A percentile compares a stretch with the other conserved stretches of the same genome.
phyloP scores from a whole-genome alignment of 164 flowering plant species.

The Brasenia schreberi region DNA sequence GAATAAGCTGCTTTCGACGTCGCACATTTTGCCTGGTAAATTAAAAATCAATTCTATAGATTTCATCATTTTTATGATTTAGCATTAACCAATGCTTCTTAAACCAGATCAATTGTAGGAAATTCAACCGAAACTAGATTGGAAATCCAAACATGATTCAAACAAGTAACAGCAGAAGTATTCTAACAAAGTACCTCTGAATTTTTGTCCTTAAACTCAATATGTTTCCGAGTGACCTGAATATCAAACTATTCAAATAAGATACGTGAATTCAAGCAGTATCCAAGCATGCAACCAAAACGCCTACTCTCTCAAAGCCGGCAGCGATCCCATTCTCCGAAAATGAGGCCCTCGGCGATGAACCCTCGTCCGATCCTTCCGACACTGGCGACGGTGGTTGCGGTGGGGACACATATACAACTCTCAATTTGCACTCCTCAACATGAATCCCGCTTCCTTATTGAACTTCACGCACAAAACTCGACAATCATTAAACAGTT shows the following conservation, averaged over 20 bases:
- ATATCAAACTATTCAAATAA: too few relatives aligned
- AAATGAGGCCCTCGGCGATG: conserved; percentile 64
- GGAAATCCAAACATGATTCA: too few relatives aligned
- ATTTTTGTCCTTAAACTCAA: not conserved
- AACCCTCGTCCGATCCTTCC: conserved; percentile 80
- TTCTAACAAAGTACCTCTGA: not conserved
- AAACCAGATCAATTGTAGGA: too few relatives aligned
- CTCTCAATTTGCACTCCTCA: conserved; percentile 80
- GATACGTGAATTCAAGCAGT: not conserved
- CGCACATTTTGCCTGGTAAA: too few relatives aligned
- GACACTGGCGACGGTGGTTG: conserved; percentile 78
- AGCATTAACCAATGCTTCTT: too few relatives aligned
- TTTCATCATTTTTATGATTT: too few relatives aligned
- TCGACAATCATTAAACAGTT: not conserved
- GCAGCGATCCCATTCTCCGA: conserved; percentile 58
- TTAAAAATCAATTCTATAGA: too few relatives aligned
- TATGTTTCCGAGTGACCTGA: not conserved
- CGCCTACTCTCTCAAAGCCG: conserved; percentile 47
- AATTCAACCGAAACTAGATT: too few relatives aligned
- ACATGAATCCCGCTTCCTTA: conserved; percentile 68
- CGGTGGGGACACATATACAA: conserved; percentile 69
- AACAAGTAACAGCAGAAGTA: too few relatives aligned
- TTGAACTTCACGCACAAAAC: conserved; percentile 33
- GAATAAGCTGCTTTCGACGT: too few relatives aligned
- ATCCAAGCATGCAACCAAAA: not conserved